Conservation (phyloP, 495 filamentous ascomycete species). For the Daldinia decipiens region DNA sequence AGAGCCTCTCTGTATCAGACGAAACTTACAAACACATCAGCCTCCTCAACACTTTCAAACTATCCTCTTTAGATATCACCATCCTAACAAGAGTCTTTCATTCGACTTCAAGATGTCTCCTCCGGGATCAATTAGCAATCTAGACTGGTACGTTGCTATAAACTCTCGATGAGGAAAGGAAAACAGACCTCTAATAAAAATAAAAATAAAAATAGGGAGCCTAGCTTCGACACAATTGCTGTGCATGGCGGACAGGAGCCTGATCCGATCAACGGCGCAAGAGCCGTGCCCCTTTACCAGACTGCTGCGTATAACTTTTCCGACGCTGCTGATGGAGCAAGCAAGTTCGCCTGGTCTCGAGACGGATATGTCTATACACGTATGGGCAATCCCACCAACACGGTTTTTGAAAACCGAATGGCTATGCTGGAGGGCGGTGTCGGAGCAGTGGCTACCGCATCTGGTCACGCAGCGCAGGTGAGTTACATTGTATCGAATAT, state of each 20-base stretch:
- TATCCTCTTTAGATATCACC: neutral
- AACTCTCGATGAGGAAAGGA: constrained; percentile 1
- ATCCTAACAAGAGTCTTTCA: constrained; percentile 7
- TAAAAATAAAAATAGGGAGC: constrained; percentile 38
- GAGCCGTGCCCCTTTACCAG: constrained; percentile 55
- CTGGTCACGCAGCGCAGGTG: constrained; percentile 53
- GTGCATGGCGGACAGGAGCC: constrained; percentile 57
- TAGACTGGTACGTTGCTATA: constrained; percentile 46
- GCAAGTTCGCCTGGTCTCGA: constrained; percentile 56
- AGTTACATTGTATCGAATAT: constrained; percentile 15
- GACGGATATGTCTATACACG: constrained; percentile 58
- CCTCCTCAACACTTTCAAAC: constrained; percentile 2
- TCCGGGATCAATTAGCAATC: constrained; percentile 47
- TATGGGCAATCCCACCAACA: constrained; percentile 57
- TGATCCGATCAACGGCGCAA: constrained; percentile 55
- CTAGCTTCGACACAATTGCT: constrained; percentile 54
- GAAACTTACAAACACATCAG: neutral
- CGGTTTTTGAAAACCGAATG: constrained; percentile 56
- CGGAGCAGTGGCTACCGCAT: constrained; percentile 55
- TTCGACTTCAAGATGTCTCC: constrained; percentile 40
- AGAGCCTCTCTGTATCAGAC: constrained; percentile 28
- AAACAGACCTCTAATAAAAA: constrained; percentile 21
- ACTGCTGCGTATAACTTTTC: constrained; percentile 57
- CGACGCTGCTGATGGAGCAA: constrained; percentile 56
- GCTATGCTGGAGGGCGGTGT: constrained; percentile 56